Conservation (phyloP, 1,284 basidiomycete genomes). For the Somion occarium region DNA sequence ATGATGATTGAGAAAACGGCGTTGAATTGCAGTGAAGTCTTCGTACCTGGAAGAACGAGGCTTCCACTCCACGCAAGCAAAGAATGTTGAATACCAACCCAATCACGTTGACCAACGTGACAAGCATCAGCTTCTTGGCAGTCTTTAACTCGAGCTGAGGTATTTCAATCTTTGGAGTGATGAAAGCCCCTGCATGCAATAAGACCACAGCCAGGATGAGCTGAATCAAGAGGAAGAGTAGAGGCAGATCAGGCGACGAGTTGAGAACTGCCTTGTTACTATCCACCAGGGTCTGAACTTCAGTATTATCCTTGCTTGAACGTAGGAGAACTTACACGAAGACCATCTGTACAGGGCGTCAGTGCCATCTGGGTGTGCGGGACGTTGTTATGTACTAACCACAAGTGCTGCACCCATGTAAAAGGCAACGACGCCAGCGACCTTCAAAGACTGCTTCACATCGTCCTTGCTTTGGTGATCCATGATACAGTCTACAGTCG, state of each 20-base stretch:
- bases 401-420: conserved; percentile 74
- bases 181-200: conserved; percentile 45
- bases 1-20: neutral
- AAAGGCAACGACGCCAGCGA: conserved; percentile 69
- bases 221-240: conserved; percentile 67
- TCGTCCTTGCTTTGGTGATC: conserved; percentile 17
- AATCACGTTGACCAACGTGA: conserved; percentile 62
- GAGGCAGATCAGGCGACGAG: conserved; percentile 59
- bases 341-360: conserved; percentile 45
- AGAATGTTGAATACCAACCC: conserved; percentile 76
- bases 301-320: neutral
- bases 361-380: neutral
- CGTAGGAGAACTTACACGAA: conserved; percentile 44
- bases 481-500: conserved; percentile 18
- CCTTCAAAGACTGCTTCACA: conserved; percentile 37
- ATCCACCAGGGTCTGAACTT: conserved; percentile 3
- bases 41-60: conserved; percentile 69
- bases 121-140: conserved; percentile 56
- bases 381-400: conserved; percentile 35
- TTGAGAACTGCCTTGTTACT: conserved; percentile 77
- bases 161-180: conserved; percentile 49
- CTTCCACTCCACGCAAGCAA: conserved; percentile 70
- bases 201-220: conserved; percentile 64
- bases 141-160: conserved; percentile 46
- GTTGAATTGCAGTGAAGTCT: conserved; percentile 2